phyloP scores from a whole-genome alignment of 2,329 filamentous ascomycete genomes.

The Beauveria sp. region DNA sequence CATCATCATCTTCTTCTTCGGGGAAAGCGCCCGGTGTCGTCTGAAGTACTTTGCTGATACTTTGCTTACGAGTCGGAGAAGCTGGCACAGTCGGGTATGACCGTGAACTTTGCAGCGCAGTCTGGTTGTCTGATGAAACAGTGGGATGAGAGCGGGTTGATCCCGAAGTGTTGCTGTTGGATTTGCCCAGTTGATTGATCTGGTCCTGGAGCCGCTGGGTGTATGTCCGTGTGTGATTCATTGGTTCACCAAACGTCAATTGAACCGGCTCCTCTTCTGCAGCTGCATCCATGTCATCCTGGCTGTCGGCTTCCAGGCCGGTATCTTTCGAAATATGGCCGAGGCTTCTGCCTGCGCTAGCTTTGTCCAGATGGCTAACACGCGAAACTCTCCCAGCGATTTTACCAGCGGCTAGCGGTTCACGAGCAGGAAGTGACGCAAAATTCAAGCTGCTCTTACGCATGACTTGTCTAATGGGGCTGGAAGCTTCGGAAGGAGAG shows the following conservation, averaged over 20 bases:
- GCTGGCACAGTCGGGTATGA: constrained; percentile 21
- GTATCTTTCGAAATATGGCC: constrained; percentile 41
- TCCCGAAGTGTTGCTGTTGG: constrained; percentile 39
- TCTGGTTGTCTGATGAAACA: constrained; percentile 26
- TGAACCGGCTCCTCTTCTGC: constrained; percentile 34
- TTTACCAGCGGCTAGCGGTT: constrained; percentile 78
- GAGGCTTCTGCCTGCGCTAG: constrained; percentile 66
- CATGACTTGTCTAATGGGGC: constrained; percentile 66
- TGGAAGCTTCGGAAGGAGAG: constrained; percentile 63
- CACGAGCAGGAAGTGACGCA: constrained; percentile 82
- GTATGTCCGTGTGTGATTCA: constrained; percentile 73
- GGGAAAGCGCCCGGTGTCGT: constrained; percentile 54
- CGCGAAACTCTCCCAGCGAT: constrained; percentile 70
- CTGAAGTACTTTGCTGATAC: constrained; percentile 19
- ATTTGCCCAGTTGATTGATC: constrained; percentile 66
- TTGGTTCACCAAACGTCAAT: constrained; percentile 30
- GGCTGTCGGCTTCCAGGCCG: constrained; percentile 35
- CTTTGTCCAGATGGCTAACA: constrained; percentile 70
- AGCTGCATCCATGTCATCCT: constrained; percentile 47
- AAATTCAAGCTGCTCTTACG: constrained; percentile 95
- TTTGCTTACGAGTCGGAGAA: constrained; percentile 20
- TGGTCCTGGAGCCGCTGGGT: constrained; percentile 89
- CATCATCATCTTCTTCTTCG: constrained; percentile 47
- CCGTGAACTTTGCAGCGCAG: constrained; percentile 20
- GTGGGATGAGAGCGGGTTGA: constrained; percentile 41